phyloP scores from a whole-genome alignment of 2,329 filamentous ascomycete genomes.

The Albifimbria verrucaria region DNA sequence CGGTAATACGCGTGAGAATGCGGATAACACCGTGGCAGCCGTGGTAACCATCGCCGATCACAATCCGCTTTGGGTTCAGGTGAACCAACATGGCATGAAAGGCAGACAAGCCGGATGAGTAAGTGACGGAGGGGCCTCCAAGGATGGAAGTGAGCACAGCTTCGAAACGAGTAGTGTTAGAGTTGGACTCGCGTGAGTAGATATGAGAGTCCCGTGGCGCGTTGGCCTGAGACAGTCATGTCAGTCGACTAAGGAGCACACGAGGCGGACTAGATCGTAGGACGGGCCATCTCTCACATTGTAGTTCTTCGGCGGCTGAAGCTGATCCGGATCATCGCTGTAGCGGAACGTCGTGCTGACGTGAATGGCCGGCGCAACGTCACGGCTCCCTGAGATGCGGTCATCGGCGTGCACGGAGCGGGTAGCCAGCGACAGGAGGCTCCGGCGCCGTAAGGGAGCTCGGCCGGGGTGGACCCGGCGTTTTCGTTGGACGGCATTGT shows the following conservation, averaged over 20 bases:
- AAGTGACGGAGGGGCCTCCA: conserved; percentile 67
- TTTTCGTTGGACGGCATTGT: background rate
- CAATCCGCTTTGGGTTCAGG: conserved; percentile 77
- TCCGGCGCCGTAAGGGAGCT: conserved; percentile 2
- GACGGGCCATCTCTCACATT: conserved; percentile 44
- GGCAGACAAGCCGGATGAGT: conserved; percentile 80
- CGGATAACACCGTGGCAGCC: conserved; percentile 84
- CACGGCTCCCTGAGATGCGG: conserved; percentile 66
- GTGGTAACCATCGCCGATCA: conserved; percentile 85
- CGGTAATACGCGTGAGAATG: conserved; percentile 71
- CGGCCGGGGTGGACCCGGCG: conserved; percentile 7
- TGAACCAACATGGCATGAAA: conserved; percentile 86
- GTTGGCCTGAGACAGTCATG: conserved; percentile 33
- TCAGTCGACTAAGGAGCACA: background rate
- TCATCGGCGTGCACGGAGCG: conserved; percentile 81
- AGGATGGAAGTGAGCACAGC: conserved; percentile 73
- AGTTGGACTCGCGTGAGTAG: conserved; percentile 78
- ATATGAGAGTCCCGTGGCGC: conserved; percentile 63
- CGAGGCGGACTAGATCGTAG: too few species aligned
- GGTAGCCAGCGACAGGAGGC: conserved; percentile 54
- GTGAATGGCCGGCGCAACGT: conserved; percentile 86
- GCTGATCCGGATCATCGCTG: conserved; percentile 61
- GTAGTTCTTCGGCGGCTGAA: conserved; percentile 49
- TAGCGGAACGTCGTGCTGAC: conserved; percentile 92
- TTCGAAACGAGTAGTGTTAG: conserved; percentile 83